These are phyloP conservation scores for Tolypocladium sp. DNA, from an alignment of 2,329 filamentous ascomycete species.

Conservation along the genomic window DNA sequence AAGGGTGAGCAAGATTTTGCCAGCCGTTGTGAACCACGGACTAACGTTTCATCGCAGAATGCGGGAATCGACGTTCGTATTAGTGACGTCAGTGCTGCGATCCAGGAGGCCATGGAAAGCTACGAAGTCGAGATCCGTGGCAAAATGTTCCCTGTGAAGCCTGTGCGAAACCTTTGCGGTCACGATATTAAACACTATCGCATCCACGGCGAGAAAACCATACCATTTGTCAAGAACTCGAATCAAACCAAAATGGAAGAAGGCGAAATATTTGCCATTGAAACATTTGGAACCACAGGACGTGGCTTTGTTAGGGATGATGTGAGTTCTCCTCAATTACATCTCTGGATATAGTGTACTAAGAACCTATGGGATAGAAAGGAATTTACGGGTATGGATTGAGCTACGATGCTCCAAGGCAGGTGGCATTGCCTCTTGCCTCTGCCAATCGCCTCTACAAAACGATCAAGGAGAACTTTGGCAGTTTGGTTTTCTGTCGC, in stretches of 20 bases:
- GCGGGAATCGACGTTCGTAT: conserved; percentile 85
- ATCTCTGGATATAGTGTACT: neutral
- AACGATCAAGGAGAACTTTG: conserved; percentile 53
- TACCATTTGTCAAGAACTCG: conserved; percentile 76
- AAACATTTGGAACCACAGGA: conserved; percentile 87
- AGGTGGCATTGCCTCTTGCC: conserved; percentile 29
- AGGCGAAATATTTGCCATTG: conserved; percentile 84
- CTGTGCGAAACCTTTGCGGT: conserved; percentile 73
- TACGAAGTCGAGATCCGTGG: conserved; percentile 78
- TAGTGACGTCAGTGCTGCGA: conserved; percentile 68
- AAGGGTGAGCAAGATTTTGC: conserved; percentile 27
- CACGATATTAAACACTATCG: conserved; percentile 79
- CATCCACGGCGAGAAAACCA: conserved; percentile 83
- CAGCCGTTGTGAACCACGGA: accelerated
- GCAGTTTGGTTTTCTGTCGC: conserved; percentile 50
- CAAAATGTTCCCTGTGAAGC: conserved; percentile 67
- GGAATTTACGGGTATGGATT: conserved; percentile 45
- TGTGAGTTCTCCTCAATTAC: conserved; percentile 30
- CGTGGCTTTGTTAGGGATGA: conserved; percentile 74
- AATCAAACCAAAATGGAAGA: conserved; percentile 93
- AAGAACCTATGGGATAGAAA: conserved; percentile 15
- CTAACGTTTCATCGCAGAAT: conserved; percentile 7
- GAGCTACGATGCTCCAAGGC: conserved; percentile 24
- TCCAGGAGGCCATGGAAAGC: conserved; percentile 85
- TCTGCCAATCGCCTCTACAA: conserved; percentile 48